Conservation (phyloP, 768 basidiomycete species). For the Phylloporus sp. region DNA sequence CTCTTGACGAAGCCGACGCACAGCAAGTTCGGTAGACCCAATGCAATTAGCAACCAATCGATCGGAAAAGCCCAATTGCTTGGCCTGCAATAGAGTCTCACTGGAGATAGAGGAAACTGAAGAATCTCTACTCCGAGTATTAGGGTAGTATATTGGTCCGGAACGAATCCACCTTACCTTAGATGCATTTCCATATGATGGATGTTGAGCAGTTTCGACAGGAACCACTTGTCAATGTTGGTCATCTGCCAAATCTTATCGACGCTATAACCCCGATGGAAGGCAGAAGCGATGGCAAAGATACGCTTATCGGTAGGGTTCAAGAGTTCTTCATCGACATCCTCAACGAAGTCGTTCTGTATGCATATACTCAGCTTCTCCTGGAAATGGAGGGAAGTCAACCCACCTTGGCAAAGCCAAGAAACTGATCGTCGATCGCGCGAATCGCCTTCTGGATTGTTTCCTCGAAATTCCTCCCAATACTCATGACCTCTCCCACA, state of each 20-base stretch:
- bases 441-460: slow-evolving; percentile 98
- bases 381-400: not conserved
- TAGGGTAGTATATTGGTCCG: not conserved
- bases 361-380: not conserved
- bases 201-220: slow-evolving; percentile 83
- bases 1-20: slow-evolving; percentile 88
- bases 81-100: slow-evolving; percentile 70
- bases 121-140: slow-evolving; percentile 43
- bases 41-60: slow-evolving; percentile 80
- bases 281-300: slow-evolving; percentile 92
- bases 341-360: slow-evolving; percentile 82
- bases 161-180: slow-evolving; percentile 45
- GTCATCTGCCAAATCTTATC: slow-evolving; percentile 98
- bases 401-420: slow-evolving; percentile 81
- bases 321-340: slow-evolving; percentile 88
- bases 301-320: slow-evolving; percentile 98
- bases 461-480: slow-evolving; percentile 97
- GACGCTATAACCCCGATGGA: slow-evolving; percentile 89
- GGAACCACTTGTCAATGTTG: slow-evolving; percentile 98
- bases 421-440: slow-evolving; percentile 92
- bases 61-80: slow-evolving; percentile 96
- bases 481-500: slow-evolving; percentile 99
- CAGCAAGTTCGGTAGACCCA: slow-evolving; percentile 88
- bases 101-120: slow-evolving; percentile 62
- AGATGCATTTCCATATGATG: slow-evolving; percentile 75